Conservation (phyloP, 495 filamentous ascomycete species). For the Neurospora discreta region DNA sequence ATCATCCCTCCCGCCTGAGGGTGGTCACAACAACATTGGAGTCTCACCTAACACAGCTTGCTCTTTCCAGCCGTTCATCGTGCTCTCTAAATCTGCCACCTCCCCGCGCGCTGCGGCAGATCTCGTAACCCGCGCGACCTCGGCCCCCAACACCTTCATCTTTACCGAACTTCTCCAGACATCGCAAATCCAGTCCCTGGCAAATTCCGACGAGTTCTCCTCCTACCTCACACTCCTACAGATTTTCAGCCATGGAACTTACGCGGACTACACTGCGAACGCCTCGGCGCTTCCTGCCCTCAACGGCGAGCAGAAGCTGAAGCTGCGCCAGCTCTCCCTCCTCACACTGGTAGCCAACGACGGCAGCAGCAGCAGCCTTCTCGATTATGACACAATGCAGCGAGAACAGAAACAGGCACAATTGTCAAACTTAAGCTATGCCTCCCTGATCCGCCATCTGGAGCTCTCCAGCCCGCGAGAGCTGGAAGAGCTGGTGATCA, state of each 20-base stretch:
- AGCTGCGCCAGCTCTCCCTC: conserved; percentile 86
- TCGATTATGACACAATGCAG: background rate
- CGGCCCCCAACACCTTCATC: conserved; percentile 78
- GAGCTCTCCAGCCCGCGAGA: conserved; percentile 54
- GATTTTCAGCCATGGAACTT: conserved; percentile 92
- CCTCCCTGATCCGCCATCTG: conserved; percentile 52
- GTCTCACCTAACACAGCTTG: conserved; percentile 1
- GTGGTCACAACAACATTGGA: background rate
- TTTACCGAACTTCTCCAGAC: conserved; percentile 86
- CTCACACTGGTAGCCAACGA: conserved; percentile 54
- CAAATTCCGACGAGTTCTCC: conserved; percentile 30
- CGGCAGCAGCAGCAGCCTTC: conserved; percentile 23
- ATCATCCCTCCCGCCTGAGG: conserved; percentile 1
- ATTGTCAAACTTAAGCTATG: conserved; percentile 50
- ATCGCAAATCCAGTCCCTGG: conserved; percentile 68
- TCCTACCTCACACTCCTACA: conserved; percentile 63
- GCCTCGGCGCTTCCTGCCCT: conserved; percentile 54
- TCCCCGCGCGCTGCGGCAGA: conserved; percentile 77
- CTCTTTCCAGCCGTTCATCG: conserved; percentile 60
- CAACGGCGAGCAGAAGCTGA: conserved; percentile 59
- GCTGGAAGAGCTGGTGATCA: conserved; percentile 84
- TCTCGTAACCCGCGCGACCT: conserved; percentile 78
- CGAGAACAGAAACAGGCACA: background rate
- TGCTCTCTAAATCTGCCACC: conserved; percentile 73
- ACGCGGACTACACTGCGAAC: conserved; percentile 50